Conservation (phyloP, 75 land plant species). For the Adiantum capillusveneris region DNA sequence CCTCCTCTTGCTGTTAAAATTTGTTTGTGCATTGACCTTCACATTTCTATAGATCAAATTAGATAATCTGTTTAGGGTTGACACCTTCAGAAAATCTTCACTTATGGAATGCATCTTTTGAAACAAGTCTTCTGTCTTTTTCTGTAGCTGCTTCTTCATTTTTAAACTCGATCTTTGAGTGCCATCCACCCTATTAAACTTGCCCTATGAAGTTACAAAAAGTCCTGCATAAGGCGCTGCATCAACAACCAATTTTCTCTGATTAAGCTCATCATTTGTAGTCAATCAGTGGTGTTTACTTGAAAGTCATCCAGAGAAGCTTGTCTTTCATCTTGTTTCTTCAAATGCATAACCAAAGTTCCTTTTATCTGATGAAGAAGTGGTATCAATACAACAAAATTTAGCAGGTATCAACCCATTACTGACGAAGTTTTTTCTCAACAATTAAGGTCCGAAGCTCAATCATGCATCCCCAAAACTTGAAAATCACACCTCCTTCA, state of each 20-base stretch:
- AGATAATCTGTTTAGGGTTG: too few species aligned
- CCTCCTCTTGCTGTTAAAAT: too few species aligned
- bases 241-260: too few species aligned
- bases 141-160: slow-evolving; percentile 10
- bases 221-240: too few species aligned
- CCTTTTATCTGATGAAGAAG: slow-evolving; percentile 7
- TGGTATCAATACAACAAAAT: too few species aligned
- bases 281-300: too few species aligned
- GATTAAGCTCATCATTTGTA: too few species aligned
- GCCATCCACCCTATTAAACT: slow-evolving; percentile 7
- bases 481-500: slow-evolving; percentile 15
- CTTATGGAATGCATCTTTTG: slow-evolving; percentile 4
- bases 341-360: background rate
- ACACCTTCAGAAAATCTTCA: slow-evolving; percentile 10
- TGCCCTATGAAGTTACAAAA: slow-evolving; percentile 3
- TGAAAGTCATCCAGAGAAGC: slow-evolving; percentile 10
- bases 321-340: slow-evolving; percentile 11
- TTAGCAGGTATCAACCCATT: background rate
- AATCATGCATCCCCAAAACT: too few species aligned
- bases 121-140: slow-evolving; percentile 5
- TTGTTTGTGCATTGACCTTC: too few species aligned
- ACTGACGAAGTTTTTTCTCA: too few species aligned
- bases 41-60: too few species aligned
- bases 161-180: background rate
- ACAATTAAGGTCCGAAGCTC: too few species aligned